These are phyloP conservation scores for Phytopythium chamaehyphon DNA, from an alignment of 352 stramenopile species.

Conservation along the genomic window DNA sequence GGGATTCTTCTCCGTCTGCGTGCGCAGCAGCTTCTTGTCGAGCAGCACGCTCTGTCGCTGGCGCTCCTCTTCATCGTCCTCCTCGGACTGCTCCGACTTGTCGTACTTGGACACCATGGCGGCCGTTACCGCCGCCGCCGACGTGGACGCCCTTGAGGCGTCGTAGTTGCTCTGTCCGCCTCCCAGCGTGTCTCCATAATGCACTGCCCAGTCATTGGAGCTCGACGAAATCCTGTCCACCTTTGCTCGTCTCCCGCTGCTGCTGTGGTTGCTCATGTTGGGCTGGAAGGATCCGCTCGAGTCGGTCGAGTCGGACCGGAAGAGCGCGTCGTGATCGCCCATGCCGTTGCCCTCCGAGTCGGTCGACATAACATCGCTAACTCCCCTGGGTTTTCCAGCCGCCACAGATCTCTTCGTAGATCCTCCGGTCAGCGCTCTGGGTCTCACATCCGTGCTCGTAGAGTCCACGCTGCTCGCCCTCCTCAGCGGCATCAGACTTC, in stretches of 20 bases:
- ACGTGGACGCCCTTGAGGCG: slow-evolving; percentile 23
- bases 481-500: slow-evolving; percentile 18
- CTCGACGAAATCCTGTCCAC: background rate
- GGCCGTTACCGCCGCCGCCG: background rate
- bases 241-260: background rate
- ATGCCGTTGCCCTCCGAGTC: slow-evolving; percentile 17
- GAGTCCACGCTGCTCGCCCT: slow-evolving; percentile 22
- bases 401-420: slow-evolving; percentile 6
- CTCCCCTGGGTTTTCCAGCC: slow-evolving; percentile 10
- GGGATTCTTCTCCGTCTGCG: slow-evolving; percentile 13
- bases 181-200: slow-evolving; percentile 4
- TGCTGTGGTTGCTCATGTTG: background rate
- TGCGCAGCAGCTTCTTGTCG: slow-evolving; percentile 51
- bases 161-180: background rate
- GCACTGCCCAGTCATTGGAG: slow-evolving; percentile 1
- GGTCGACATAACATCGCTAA: slow-evolving; percentile 21
- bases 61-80: slow-evolving; percentile 39
- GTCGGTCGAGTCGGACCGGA: slow-evolving; percentile 18
- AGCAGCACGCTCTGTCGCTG: slow-evolving; percentile 33
- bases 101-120: slow-evolving; percentile 13
- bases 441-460: slow-evolving; percentile 8
- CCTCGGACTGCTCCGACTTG: slow-evolving; percentile 34
- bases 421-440: slow-evolving; percentile 16
- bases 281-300: slow-evolving; percentile 3
- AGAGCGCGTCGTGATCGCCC: slow-evolving; percentile 26